phyloP scores from a whole-genome alignment of 108 stramenopile genomes.

The Tribonema minus region DNA sequence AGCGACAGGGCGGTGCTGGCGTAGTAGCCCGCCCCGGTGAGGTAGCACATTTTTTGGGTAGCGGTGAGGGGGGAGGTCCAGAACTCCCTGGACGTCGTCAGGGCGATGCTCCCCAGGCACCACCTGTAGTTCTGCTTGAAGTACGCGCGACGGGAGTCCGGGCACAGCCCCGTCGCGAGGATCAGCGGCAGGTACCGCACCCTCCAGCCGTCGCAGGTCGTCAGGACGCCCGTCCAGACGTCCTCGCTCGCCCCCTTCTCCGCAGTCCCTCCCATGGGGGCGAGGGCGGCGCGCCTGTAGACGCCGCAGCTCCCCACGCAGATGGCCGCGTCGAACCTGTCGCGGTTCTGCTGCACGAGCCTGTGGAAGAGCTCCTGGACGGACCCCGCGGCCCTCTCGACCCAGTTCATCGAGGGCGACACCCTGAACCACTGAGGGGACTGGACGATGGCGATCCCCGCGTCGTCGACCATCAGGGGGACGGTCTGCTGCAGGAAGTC shows the following conservation, averaged over 20 bases:
- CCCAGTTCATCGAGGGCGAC: constrained; percentile 10
- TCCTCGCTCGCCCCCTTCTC: constrained; percentile 11
- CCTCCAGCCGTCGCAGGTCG: constrained; percentile 2
- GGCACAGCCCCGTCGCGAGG: constrained; percentile 17
- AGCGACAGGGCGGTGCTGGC: neutral
- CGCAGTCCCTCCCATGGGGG: constrained; percentile 16
- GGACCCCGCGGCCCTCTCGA: constrained; percentile 9
- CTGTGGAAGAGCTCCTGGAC: constrained; percentile 23
- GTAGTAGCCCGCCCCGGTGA: constrained; percentile 18
- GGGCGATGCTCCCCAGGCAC: constrained; percentile 7
- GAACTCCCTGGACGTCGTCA: constrained; percentile 7
- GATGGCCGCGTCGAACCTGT: constrained; percentile 26
- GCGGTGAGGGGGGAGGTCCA: constrained; percentile 4
- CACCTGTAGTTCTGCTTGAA: constrained; percentile 31
- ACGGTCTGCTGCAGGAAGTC: constrained; percentile 16
- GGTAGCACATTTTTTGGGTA: constrained; percentile 24
- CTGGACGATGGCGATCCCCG: constrained; percentile 10
- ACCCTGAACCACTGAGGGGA: constrained; percentile 15
- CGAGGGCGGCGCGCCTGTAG: constrained; percentile 7
- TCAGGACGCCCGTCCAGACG: constrained; percentile 20
- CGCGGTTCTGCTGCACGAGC: constrained; percentile 20
- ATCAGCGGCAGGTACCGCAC: constrained; percentile 19
- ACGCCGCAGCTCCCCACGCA: constrained; percentile 37
- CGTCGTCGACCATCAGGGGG: constrained; percentile 2
- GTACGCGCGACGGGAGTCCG: constrained; percentile 2